Percentiles rank a stretch among this genome's conserved stretches.
phyloP scores from a whole-genome alignment of 2,329 filamentous ascomycete species.

The Paramyrothecium roridum region DNA sequence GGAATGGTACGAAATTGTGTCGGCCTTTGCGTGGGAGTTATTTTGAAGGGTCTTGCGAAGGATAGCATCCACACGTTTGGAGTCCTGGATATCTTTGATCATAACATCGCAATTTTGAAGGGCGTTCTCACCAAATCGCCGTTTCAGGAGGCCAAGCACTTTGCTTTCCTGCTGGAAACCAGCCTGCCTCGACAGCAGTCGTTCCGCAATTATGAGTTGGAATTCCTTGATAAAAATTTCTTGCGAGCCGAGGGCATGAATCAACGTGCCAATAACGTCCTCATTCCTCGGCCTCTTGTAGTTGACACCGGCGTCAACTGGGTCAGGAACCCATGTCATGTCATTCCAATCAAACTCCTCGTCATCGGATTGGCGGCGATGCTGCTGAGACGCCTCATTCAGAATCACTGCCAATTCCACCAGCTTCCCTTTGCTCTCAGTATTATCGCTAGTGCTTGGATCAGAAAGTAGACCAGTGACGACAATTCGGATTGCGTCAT shows the following conservation, averaged over 20 bases:
- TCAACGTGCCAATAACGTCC: conserved; percentile 88
- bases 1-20: conserved; percentile 56
- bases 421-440: conserved; percentile 47
- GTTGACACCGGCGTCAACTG: conserved; percentile 87
- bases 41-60: conserved; percentile 48
- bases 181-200: conserved; percentile 64
- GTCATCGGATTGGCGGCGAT: conserved; percentile 51
- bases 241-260: conserved; percentile 82
- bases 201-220: conserved; percentile 82
- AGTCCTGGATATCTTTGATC: conserved; percentile 89
- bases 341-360: conserved; percentile 86
- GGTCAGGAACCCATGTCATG: conserved; percentile 89
- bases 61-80: conserved; percentile 65
- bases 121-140: conserved; percentile 79
- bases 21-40: conserved; percentile 9
- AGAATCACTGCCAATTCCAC: conserved; percentile 67
- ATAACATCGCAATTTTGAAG: conserved; percentile 96
- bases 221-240: conserved; percentile 95
- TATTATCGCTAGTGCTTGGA: conserved; percentile 48
- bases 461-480: conserved; percentile 70
- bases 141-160: conserved; percentile 82
- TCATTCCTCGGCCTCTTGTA: conserved; percentile 86
- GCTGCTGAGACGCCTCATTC: conserved; percentile 55
- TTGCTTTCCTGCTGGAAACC: conserved; percentile 77
- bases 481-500: conserved; percentile 75